Base-by-base conservation (phyloP, 2,329 filamentous ascomycete species). In the Colletotrichum abscissum region DNA sequence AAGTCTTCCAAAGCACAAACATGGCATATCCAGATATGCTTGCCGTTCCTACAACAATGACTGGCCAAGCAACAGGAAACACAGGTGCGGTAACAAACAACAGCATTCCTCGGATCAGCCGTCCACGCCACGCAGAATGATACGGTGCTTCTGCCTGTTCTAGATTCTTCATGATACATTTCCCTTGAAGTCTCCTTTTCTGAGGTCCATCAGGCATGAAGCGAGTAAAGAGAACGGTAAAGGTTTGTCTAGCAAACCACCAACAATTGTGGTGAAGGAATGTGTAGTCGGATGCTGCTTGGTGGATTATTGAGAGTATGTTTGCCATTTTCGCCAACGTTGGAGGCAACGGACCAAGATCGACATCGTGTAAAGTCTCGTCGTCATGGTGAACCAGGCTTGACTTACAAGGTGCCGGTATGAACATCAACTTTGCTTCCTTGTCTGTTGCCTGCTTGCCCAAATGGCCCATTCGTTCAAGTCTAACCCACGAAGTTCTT, bases 11-110 rank as follows among this genome's bases (percentile, higher is more conserved):
- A 46, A 63, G 54, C 16, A 63, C 76, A 14, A 70, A 63, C 52
- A 81, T 77, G 65, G 75, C 77, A 22, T 54, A 54, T 54, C 49
- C 19, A 12, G 49, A n/a, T 5, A 54, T 54, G 19, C n/a, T 19
- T 54, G 19, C 19, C 8, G 49, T 54, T 11, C 49, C 22, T 11
- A 9, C 49, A 54, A 54, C 9, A 24, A 54, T 54, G 49, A 24
- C 49, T 54, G 49, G 49, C 16, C 49, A 54, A 22, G 49, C 49
- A 7, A 24, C 9, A 9, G 19, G 16, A 5, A 54, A 54, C 14
- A 54, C 19, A 9, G 49, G 49, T 11, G 55, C 38, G 38, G 56
- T 68, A n/a, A 62, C 66, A 9, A 28, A 30, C 30, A 63, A 30
- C 19, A 54, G 49, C 8, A 6, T n/a, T 19, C 49, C n/a, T 24